Evolutionary conservation across 2,329 filamentous ascomycete species (phyloP), one percentile per base, ranked within the genome.

Genomic region (Microdochium trichocladiopsis): DNA sequence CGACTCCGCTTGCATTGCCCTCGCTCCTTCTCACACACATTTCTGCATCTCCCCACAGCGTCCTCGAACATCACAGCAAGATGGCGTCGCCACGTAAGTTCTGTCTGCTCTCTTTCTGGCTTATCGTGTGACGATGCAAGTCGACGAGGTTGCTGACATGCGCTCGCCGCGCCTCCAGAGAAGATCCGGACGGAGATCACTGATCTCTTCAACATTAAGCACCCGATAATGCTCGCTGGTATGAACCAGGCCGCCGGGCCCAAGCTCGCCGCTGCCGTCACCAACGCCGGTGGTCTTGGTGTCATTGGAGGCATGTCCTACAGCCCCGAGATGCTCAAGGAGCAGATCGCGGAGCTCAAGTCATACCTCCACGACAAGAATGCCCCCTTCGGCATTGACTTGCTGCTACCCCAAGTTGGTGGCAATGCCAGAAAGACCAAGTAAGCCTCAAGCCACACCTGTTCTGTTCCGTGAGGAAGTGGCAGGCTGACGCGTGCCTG

Each of bases 221-320:
- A 96, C 75, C 93, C 93, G 55, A 77, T 96, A 67, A 77, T 96
- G 67, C 87, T 97, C 57, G 93, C 93, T 61, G 93, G 93, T 70
- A 97, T 97, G 93, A 96, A 96, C 79, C 91, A 96, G 59, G 93
- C 93, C 54, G 92, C 93, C 53, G 93, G 93, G 48, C 92, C 93
- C 53, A 92, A 90, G 78, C 86, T 97, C 66, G 93, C 93, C 52
- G 93, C 93, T 43, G 93, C 93, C 48, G 93, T 97, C 64, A 93
- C 91, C 63, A 96, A 97, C 72, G 93, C 93, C 50, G 93, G 93
- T 62, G 93, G 93, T 65, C 80, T 96, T 55, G 93, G 93, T 74
- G 92, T 96, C 64, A 91, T 97, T 63, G 93, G 93, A 59, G 93
- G 93, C 69, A 86, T 91, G 59, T 87, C 90, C 60, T 96, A 96